Evolutionary conservation across 208 protist species (phyloP).

Genomic region (Polymyxa betae): DNA sequence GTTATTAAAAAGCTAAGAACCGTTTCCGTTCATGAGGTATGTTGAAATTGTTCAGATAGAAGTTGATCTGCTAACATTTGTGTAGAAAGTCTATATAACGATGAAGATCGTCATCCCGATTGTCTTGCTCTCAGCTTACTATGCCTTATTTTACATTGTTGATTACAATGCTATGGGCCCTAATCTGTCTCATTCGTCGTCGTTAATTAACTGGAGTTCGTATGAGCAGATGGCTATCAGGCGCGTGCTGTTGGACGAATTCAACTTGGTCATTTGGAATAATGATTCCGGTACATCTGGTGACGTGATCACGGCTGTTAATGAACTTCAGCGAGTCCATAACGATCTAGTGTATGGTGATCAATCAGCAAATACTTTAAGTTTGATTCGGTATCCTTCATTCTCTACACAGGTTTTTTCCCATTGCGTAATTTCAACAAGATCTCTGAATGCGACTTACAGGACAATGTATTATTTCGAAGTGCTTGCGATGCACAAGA

Average conservation of each 20-base stretch:
- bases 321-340: background rate
- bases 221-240: background rate
- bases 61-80: background rate
- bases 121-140: background rate
- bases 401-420: background rate
- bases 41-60: background rate
- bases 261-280: background rate
- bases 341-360: background rate
- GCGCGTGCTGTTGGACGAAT: background rate
- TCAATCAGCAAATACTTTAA: background rate
- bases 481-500: background rate
- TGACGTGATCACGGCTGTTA: background rate
- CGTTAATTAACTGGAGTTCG: background rate
- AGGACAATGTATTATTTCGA: background rate
- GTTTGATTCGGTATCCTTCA: background rate
- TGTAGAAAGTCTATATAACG: background rate
- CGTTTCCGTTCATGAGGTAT: background rate
- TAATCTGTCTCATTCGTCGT: background rate
- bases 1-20: background rate
- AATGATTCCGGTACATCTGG: background rate
- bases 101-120: background rate
- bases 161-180: background rate
- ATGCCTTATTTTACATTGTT: background rate
- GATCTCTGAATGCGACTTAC: background rate
- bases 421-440: background rate